Evolutionary conservation across 129 eudicot species (phyloP).

Genomic region (Kitagawia praeruptora): DNA sequence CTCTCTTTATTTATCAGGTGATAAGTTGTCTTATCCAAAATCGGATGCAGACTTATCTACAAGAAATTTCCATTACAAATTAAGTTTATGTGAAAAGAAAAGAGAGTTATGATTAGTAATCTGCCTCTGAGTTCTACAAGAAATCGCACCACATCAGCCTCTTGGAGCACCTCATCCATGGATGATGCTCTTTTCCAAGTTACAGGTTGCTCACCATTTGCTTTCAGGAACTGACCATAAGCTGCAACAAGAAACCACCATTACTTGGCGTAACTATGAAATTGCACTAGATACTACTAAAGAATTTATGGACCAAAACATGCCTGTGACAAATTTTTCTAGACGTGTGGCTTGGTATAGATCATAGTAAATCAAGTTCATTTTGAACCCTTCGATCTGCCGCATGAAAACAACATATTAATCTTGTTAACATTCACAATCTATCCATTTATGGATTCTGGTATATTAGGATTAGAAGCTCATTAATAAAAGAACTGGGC

Average conservation of each 20-base stretch:
- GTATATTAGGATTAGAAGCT: neutral
- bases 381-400: constrained; percentile 98
- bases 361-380: constrained; percentile 91
- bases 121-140: neutral
- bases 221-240: constrained; percentile 93
- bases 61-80: constrained; percentile 3
- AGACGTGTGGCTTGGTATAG: constrained; percentile 96
- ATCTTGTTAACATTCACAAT: neutral
- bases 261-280: neutral
- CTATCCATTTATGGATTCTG: neutral
- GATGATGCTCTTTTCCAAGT: constrained; percentile 92
- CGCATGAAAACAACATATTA: constrained; percentile 5
- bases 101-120: neutral
- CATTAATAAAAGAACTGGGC: neutral
- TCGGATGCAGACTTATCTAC: constrained; percentile 96
- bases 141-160: constrained; percentile 73
- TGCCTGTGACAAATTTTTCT: constrained; percentile 96
- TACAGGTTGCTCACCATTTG: constrained; percentile 89
- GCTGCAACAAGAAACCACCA: constrained; percentile 41
- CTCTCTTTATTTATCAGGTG: constrained; percentile 95
- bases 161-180: constrained; percentile 92
- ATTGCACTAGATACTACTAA: neutral
- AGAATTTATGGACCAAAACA: constrained; percentile 8
- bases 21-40: constrained; percentile 92
- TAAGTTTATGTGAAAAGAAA: neutral